Percentiles rank a stretch among this genome's conserved stretches.
These are phyloP conservation scores for Brassica balearica DNA, from an alignment of 441 rosid species.

Conservation along the genomic window DNA sequence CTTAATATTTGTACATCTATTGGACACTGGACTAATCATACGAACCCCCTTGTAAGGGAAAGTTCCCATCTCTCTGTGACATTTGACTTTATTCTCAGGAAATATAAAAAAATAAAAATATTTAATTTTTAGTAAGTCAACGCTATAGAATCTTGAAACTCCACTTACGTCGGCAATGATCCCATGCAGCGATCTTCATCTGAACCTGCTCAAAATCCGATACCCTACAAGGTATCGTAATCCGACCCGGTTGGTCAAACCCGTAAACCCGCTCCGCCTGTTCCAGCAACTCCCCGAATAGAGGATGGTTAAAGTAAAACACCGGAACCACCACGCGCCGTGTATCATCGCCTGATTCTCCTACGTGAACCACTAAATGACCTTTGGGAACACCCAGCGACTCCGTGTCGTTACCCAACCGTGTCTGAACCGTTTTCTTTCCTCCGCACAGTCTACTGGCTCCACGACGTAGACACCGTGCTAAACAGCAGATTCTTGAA, in stretches of 20 bases:
- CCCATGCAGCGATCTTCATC: conserved; percentile 68
- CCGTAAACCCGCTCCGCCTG: conserved; percentile 75
- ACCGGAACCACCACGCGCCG: conserved; percentile 71
- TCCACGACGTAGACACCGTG: conserved; percentile 47
- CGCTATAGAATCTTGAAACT: conserved; percentile 35
- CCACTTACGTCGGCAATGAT: conserved; percentile 43
- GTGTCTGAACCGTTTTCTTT: conserved; percentile 45
- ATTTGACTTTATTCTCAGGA: neutral
- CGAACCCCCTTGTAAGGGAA: too few species aligned
- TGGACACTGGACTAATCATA: too few species aligned
- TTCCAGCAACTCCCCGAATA: conserved; percentile 65
- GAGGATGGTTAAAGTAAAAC: conserved; percentile 69
- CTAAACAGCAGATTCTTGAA: conserved; percentile 47
- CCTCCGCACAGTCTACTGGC: conserved; percentile 38
- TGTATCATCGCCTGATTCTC: conserved; percentile 49
- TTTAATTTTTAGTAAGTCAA: neutral
- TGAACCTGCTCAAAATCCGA: conserved; percentile 79
- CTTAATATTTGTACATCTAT: too few species aligned
- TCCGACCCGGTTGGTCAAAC: conserved; percentile 68
- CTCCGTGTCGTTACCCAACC: conserved; percentile 44
- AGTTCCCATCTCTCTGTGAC: neutral
- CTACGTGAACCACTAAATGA: conserved; percentile 65
- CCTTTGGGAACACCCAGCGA: conserved; percentile 56
- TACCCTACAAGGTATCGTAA: conserved; percentile 62
- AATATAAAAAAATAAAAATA: neutral